phyloP scores from a whole-genome alignment of 2,329 filamentous ascomycete genomes.

The Orbilia blumenaviensis region DNA sequence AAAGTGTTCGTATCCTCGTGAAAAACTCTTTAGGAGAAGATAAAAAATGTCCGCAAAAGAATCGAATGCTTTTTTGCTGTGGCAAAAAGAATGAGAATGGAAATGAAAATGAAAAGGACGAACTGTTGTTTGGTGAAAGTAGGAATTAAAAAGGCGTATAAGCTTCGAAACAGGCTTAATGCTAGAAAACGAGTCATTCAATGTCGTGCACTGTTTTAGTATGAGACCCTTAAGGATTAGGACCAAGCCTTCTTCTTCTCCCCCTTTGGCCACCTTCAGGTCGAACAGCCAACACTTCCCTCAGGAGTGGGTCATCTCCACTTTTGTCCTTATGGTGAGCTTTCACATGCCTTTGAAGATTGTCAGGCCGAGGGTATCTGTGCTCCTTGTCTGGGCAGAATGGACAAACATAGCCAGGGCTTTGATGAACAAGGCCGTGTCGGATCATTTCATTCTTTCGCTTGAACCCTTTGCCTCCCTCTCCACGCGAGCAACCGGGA shows the following conservation, averaged over 20 bases:
- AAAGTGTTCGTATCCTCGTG: constrained; percentile 31
- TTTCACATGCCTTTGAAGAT: constrained; percentile 91
- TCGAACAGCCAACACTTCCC: constrained; percentile 85
- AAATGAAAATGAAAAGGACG: too few relatives aligned
- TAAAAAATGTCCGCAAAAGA: background rate
- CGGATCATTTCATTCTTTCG: constrained; percentile 78
- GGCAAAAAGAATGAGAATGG: constrained; percentile 19
- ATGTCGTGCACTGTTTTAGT: constrained; percentile 4
- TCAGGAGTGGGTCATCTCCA: constrained; percentile 81
- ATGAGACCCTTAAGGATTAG: constrained; percentile 21
- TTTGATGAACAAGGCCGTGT: constrained; percentile 88
- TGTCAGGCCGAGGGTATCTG: constrained; percentile 93
- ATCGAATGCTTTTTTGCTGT: constrained; percentile 32
- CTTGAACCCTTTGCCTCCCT: constrained; percentile 75
- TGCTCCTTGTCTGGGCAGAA: constrained; percentile 95
- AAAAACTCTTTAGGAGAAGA: constrained; percentile 17
- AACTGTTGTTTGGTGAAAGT: background rate
- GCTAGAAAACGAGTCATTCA: constrained; percentile 10
- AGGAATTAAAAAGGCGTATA: constrained; percentile 23
- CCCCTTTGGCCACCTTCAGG: constrained; percentile 84
- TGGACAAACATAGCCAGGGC: constrained; percentile 93
- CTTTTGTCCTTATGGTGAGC: constrained; percentile 90
- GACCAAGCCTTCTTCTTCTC: constrained; percentile 68
- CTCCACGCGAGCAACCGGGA: constrained; percentile 70
- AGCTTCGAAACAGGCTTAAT: constrained; percentile 22